These are phyloP conservation scores for Anastatica hierochuntica DNA, from an alignment of 345 rosid species.

Conservation along the genomic window DNA sequence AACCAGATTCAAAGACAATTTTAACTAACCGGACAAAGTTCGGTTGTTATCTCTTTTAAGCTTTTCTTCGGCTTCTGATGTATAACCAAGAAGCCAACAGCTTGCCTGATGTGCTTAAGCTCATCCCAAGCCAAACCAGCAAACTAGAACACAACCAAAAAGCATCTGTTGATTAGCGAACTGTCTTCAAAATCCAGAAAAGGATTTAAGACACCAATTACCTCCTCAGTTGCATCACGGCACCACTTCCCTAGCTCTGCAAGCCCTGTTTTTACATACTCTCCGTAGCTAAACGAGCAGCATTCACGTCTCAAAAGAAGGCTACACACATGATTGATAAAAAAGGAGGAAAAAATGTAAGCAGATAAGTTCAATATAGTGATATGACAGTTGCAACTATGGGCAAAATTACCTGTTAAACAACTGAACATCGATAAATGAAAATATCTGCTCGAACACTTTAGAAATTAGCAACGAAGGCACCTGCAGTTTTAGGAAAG, in stretches of 20 bases:
- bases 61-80: slow-evolving; percentile 98
- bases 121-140: slow-evolving; percentile 89
- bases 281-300: slow-evolving; percentile 97
- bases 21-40: slow-evolving; percentile 76
- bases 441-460: slow-evolving; percentile 79
- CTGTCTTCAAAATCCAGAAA: neutral
- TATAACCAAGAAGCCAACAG: slow-evolving; percentile 96
- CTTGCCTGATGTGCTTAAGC: slow-evolving; percentile 90
- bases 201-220: slow-evolving; percentile 17
- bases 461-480: slow-evolving; percentile 75
- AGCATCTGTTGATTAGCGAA: slow-evolving; percentile 9
- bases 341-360: neutral
- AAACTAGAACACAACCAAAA: slow-evolving; percentile 42
- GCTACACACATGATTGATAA: slow-evolving; percentile 35
- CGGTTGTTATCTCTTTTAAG: slow-evolving; percentile 74
- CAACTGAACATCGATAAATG: slow-evolving; percentile 87
- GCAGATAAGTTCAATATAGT: neutral
- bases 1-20: neutral
- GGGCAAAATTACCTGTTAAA: slow-evolving; percentile 66
- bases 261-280: slow-evolving; percentile 85
- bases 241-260: slow-evolving; percentile 92
- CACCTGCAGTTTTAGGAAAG: slow-evolving; percentile 40
- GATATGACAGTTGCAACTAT: neutral
- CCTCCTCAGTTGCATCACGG: slow-evolving; percentile 77
- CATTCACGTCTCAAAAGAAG: slow-evolving; percentile 94